Base-by-base conservation (phyloP, 2,329 filamentous ascomycete genomes). In the Ceratocystis papillata region DNA sequence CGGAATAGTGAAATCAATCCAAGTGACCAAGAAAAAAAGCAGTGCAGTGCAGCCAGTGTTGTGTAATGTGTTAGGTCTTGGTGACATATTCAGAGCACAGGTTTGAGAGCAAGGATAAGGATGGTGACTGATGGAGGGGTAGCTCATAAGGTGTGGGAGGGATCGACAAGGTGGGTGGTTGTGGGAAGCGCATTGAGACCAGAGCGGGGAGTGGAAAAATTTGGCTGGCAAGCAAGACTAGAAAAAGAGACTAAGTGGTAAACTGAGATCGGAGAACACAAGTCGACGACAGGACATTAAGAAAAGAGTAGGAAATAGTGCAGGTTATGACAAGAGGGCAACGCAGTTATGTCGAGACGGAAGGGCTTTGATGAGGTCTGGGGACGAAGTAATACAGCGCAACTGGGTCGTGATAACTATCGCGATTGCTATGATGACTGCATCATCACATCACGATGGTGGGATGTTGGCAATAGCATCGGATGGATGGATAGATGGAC, bases 201-300 rank as follows among this genome's bases (percentile, higher is more conserved):
- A 67, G 65, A 64, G 65, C 65, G 65, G 62, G 65, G 65, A 62
- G 65, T 67, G 62, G 62, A 67, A 67, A 67, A 64, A 41, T 64
- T 67, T 67, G 55, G 65, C 63, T 62, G 41, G 33, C 57, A 46
- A 6, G 8, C 37, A 20, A 53, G 20, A 50, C 3, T 41, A 5
- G 25, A 53, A 53, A 30, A 46, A 65, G 37, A 60, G 37, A 59
- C 28, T 15, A 48, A 59, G 50, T 17, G 22, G 12, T 59, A 30
- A 53, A 55, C 33, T 57, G 15, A 37, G 28, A 25, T 22, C 10
- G 46, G 46, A 48, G 46, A 48, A 20, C 46, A 53, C 48, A 6
- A 28, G 25, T 57, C 25, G 53, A n/a, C 28, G 25, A 8, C 28
- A n/a, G 12, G 55, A 37, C 55, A 25, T 37, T 20, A n/a, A 28